Evolutionary conservation across 352 stramenopile species (phyloP), one percentile per base, ranked within the genome.

Genomic region (Aphanomyces invadans): DNA sequence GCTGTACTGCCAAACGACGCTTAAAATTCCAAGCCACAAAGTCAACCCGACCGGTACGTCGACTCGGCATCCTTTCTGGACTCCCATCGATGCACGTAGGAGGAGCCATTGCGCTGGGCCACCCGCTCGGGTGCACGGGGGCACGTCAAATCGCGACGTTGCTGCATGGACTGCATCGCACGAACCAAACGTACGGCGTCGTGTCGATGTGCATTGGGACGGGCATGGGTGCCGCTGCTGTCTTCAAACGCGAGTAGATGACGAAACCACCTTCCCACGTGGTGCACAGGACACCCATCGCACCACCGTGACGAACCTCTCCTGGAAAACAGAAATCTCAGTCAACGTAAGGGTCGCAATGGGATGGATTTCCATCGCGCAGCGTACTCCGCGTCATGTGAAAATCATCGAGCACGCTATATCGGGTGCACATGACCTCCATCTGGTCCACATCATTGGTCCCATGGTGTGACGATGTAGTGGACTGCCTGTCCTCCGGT

Each of bases 121-220:
- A 97, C 72, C 89, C 88, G 26, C 77, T 97, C 2, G 89, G 90
- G 49, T 94, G 81, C 77, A 95, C 86, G n/a, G 88, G 88, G 19
- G 87, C 90, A 29, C 81, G 95, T 62, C 77, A 96, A 71, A 79
- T 97, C 53, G 88, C 87, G n/a, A 97, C 90, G 52, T 74, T 98
- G 29, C 65, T 98, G 45, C 79, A 96, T 73, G 84, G 97, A 72
- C 80, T 98, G 65, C 93, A 96, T 74, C 79, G 89, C 49, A 88
- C 76, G 56, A 84, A 91, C 31, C 75, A 86, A 65, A 75, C 76
- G 49, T 94, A 92, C 65, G 92, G 91, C 56, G 83, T 97, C 56
- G 89, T 97, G 52, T 95, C 83, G 61, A 98, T 98, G 90, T 98
- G 95, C 77, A 96, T 98, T 74, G 95, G 95, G 68, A 97, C 88